Conservation (phyloP, 495 filamentous ascomycete species). For the Trichoderma erinaceum region DNA sequence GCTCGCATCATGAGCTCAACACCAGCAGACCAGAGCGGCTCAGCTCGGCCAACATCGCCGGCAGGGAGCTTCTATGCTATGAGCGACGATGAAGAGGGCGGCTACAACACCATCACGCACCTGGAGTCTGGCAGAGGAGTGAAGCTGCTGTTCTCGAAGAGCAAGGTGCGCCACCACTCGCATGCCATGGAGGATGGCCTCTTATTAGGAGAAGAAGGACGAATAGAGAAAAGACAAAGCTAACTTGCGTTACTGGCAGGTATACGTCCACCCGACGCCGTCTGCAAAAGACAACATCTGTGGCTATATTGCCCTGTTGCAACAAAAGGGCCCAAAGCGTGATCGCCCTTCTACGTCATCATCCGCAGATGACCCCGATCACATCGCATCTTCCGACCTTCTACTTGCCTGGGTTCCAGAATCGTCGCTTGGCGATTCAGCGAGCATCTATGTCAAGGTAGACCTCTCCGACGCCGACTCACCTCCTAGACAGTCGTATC, state of each 20-base stretch:
- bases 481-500: conserved; percentile 77
- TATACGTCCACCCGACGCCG: conserved; percentile 95
- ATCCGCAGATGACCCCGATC: conserved; percentile 38
- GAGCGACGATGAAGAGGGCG: conserved; percentile 92
- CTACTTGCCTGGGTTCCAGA: conserved; percentile 93
- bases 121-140: conserved; percentile 73
- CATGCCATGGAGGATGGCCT: not conserved
- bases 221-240: conserved; percentile 19
- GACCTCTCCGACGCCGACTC: conserved; percentile 76
- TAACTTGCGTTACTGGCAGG: conserved; percentile 40
- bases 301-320: conserved; percentile 90
- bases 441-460: conserved; percentile 88
- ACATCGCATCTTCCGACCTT: conserved; percentile 55
- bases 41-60: conserved; percentile 53
- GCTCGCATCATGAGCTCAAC: not conserved
- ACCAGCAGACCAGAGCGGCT: not conserved
- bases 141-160: conserved; percentile 94
- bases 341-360: conserved; percentile 43
- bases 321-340: conserved; percentile 64
- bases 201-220: conserved; percentile 9
- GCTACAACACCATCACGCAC: conserved; percentile 93
- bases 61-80: conserved; percentile 91
- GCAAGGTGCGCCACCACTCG: conserved; percentile 58
- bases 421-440: conserved; percentile 76
- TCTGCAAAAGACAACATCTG: conserved; percentile 92